These are phyloP conservation scores for Pholiota adiposa DNA, from an alignment of 1,284 basidiomycete species.

Conservation along the genomic window DNA sequence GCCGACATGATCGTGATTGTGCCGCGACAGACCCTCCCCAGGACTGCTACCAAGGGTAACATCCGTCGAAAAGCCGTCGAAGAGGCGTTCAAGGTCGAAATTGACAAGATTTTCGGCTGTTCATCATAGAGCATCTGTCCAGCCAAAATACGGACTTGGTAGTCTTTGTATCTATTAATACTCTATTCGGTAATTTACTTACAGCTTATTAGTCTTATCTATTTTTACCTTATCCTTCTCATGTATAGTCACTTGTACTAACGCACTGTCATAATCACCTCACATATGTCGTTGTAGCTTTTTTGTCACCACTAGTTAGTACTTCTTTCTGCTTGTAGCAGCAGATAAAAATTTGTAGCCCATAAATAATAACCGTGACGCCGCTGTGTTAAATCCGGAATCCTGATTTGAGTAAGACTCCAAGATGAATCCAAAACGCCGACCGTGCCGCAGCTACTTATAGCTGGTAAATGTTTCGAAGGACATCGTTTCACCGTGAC, in stretches of 20 bases:
- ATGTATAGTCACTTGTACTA: conserved; percentile 1
- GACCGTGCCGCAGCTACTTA: not conserved
- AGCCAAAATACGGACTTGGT: not conserved
- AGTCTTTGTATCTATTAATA: conserved; percentile 5
- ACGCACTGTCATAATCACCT: conserved; percentile 4
- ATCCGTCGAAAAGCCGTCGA: conserved; percentile 71
- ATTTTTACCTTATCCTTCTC: conserved; percentile 2
- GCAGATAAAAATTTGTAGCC: conserved; percentile 19
- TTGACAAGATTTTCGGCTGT: conserved; percentile 55
- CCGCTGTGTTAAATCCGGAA: conserved; percentile 2
- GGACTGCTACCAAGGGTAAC: conserved; percentile 75
- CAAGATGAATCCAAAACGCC: conserved; percentile 1
- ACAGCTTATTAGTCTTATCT: conserved; percentile 7
- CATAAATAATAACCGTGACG: not conserved
- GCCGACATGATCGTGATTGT: conserved; percentile 65
- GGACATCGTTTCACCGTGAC: conserved; percentile 12
- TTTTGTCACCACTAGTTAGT: conserved; percentile 1
- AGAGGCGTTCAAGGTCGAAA: conserved; percentile 51
- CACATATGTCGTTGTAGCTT: conserved; percentile 15
- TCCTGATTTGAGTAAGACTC: not conserved
- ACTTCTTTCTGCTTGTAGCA: conserved; percentile 6
- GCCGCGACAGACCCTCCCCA: conserved; percentile 57
- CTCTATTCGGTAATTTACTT: conserved; percentile 1
- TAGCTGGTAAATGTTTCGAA: conserved; percentile 8
- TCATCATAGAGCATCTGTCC: conserved; percentile 4